Conservation (phyloP, 805 yeast species). For the Schwanniomyces sp. region DNA sequence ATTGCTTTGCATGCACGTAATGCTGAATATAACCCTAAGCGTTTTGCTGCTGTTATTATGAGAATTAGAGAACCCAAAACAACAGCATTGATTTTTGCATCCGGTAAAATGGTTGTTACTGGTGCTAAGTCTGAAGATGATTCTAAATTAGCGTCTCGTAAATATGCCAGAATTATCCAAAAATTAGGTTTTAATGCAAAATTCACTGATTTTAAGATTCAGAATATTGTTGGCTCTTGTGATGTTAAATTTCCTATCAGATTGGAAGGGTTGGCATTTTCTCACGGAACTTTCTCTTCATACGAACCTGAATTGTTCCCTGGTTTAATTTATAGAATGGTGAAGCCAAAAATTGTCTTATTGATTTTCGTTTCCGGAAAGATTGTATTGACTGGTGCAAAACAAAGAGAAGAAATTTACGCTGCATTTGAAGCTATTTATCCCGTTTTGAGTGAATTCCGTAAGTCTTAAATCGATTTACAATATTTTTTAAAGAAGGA, state of each 20-base stretch:
- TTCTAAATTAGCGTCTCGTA: slow-evolving; percentile 95
- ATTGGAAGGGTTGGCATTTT: slow-evolving; percentile 94
- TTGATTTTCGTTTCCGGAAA: slow-evolving; percentile 96
- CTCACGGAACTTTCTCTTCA: slow-evolving; percentile 98
- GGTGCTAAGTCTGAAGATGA: slow-evolving; percentile 99
- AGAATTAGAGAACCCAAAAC: slow-evolving; percentile 99
- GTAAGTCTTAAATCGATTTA: slow-evolving; percentile 55
- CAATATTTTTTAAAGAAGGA: slow-evolving; percentile 3
- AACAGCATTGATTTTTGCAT: slow-evolving; percentile 95
- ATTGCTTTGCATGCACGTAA: slow-evolving; percentile 98
- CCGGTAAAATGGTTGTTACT: slow-evolving; percentile 99
- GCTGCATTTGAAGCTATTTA: slow-evolving; percentile 98
- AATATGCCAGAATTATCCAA: slow-evolving; percentile 96
- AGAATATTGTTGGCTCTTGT: slow-evolving; percentile 97
- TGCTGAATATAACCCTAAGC: slow-evolving; percentile 97
- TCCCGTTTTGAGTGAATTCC: slow-evolving; percentile 96
- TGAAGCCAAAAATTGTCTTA: slow-evolving; percentile 94
- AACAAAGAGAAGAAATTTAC: slow-evolving; percentile 97
- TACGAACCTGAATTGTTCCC: slow-evolving; percentile 98
- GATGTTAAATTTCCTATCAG: slow-evolving; percentile 98
- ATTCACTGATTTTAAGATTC: slow-evolving; percentile 96
- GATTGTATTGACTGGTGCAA: slow-evolving; percentile 97
- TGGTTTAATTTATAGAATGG: slow-evolving; percentile 98
- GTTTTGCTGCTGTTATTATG: slow-evolving; percentile 99
- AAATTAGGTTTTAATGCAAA: slow-evolving; percentile 97